Evolutionary conservation across 129 eudicot species (phyloP).

Genomic region (Helianthus tuberosus): DNA sequence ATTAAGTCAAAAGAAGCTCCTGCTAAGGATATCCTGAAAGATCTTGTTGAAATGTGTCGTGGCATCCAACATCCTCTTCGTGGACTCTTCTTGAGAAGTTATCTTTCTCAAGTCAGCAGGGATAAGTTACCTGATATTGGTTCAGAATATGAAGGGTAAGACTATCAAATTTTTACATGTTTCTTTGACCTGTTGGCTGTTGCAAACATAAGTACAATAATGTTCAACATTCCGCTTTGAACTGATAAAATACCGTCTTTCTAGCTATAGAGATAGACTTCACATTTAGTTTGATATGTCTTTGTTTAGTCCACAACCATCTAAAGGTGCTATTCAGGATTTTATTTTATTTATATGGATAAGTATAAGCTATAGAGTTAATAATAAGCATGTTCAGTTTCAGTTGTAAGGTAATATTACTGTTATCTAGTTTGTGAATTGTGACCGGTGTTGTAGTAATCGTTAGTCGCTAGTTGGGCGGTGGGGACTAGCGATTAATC

Average conservation of each 20-base stretch:
- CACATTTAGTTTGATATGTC: slow-evolving; percentile 16
- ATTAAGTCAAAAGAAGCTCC: slow-evolving; percentile 94
- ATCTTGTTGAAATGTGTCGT: slow-evolving; percentile 97
- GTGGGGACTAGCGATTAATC: too few species aligned
- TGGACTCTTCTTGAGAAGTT: slow-evolving; percentile 91
- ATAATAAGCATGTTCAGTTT: not conserved
- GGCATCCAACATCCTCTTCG: slow-evolving; percentile 96
- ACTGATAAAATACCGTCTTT: slow-evolving; percentile 11
- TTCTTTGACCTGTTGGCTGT: slow-evolving; percentile 15
- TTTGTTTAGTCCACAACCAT: slow-evolving; percentile 4
- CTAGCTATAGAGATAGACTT: slow-evolving; percentile 15
- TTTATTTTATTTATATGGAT: slow-evolving; percentile 1
- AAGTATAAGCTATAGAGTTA: slow-evolving; percentile 12
- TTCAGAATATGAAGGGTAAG: slow-evolving; percentile 95
- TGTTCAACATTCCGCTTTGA: slow-evolving; percentile 11
- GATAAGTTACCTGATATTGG: slow-evolving; percentile 96
- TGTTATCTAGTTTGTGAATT: slow-evolving; percentile 2
- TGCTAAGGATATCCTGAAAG: slow-evolving; percentile 92
- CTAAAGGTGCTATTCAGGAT: slow-evolving; percentile 5
- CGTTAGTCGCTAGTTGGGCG: too few species aligned
- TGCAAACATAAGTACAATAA: slow-evolving; percentile 5
- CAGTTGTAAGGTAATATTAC: slow-evolving; percentile 7
- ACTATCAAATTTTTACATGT: slow-evolving; percentile 16
- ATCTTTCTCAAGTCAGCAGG: slow-evolving; percentile 89
- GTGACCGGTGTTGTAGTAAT: too few species aligned